Evolutionary conservation across 345 rosid genomes (phyloP), one percentile per base, ranked within the genome.

Genomic region (Eucalyptus cloeziana): DNA sequence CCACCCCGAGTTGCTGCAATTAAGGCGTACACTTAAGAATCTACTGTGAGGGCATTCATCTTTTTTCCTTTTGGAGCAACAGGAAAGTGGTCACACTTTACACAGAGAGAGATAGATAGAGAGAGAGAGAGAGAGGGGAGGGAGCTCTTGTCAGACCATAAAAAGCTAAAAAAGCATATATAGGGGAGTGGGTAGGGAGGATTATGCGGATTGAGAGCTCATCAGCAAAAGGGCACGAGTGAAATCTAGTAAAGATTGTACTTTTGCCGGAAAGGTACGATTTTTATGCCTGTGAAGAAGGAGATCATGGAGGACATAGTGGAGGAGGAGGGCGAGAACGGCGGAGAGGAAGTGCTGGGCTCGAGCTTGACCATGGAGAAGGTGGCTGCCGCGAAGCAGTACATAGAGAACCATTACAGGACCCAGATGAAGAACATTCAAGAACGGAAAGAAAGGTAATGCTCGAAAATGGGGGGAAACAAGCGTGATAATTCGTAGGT

Each of bases 341-440:
- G 89, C 56, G 95, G 93, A 81, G 93, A 94, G 89, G 97, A 95
- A 94, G 95, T 94, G 88, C 56, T 94, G 89, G 98, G 98, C 89
- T 96, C 99, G 91, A 96, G 96, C 91, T 95, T 96, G 93, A 97
- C 99, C 90, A 95, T 97, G 99, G 99, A 97, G 97, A 97, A 94
- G 89, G 99, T 97, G 88, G 99, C 99, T 37, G 99, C 99, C 30
- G 97, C 99, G 49, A 97, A 97, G 90, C 97, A 97, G 96, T 97
- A 92, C 94, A 97, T 97, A 86, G 99, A 97, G 94, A 97, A 97
- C 93, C 99, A 97, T 92, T 97, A 97, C 87, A 92, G 96, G 94
- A 97, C 95, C 92, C 99, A 97, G 91, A 95, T 58, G 93, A 97
- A 97, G 94, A 96, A 94, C 92, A 95, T 97, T 92, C 96, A 94